Base-by-base conservation (phyloP, 2,329 filamentous ascomycete genomes). In the Penicillium polonicum region DNA sequence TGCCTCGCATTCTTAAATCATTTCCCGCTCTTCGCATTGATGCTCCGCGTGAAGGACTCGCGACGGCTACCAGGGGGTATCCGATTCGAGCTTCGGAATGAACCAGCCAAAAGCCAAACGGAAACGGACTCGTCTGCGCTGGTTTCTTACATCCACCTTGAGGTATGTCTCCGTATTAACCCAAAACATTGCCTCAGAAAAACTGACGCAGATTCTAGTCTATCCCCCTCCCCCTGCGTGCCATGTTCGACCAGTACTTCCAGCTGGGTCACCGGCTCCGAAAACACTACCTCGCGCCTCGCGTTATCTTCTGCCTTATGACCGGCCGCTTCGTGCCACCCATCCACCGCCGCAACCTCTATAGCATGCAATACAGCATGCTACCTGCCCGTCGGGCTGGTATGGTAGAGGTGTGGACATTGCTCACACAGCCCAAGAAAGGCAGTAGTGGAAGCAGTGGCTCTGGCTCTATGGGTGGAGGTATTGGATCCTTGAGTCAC, bases 291-390 rank as follows among this genome's bases (percentile, higher is more conserved):
- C 82, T 97, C 43, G 93, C 92, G 0, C 91, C 91, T 0, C 85
- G 88, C 15, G 95, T 99, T 21, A 84, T 97, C 48, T 82, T 96
- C 39, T 94, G 91, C 68, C 86, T 99, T 2, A 80, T 92, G 25
- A 96, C 91, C 0, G 94, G 94, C 58, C 90, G 89, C 60, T 97
- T 97, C 64, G 92, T 97, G 2, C 94, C 93, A 13, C 93, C 95
- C 0, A 95, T 99, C 48, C 92, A 97, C 72, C 85, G 95, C 52
- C 93, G 92, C 71, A 95, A 94, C 70, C 81, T 99, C 50, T 99
- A 99, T 76, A 95, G 91, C 66, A 80, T 99, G 68, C 94, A 99
- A 77, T 99, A 99, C 76, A 96, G 91, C 78, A 97, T 97, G 91
- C 82, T 99, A 41, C 95, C 95, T 0, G 89, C 90, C 8, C 84